Evolutionary conservation across 495 filamentous ascomycete species (phyloP).

Genomic region (Xylaria palmicola): DNA sequence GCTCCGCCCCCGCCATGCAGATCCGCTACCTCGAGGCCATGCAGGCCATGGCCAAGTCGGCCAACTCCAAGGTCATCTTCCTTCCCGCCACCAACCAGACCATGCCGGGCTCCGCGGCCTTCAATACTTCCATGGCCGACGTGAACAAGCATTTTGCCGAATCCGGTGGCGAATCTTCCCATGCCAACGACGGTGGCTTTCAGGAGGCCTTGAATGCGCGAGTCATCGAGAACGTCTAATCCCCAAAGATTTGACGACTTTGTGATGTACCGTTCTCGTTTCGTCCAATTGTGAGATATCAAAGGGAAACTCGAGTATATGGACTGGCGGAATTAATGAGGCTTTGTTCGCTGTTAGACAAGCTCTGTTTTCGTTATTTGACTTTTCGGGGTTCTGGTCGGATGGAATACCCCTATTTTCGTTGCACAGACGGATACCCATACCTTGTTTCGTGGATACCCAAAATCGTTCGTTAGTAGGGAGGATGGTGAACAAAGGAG

Average conservation of each 20-base stretch:
- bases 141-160: conserved; percentile 25
- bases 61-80: conserved; percentile 97
- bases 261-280: background rate
- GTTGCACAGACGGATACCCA: conserved; percentile 14
- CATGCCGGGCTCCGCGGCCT: conserved; percentile 52
- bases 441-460: conserved; percentile 15
- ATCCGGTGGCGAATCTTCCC: conserved; percentile 24
- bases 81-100: conserved; percentile 66
- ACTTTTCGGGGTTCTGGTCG: background rate
- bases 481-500: conserved; percentile 1
- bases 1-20: conserved; percentile 94
- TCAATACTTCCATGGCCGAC: conserved; percentile 32
- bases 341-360: background rate
- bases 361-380: background rate
- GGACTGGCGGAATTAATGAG: no score
- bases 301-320: no score
- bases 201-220: conserved; percentile 81
- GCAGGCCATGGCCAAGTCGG: conserved; percentile 96
- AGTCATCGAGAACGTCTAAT: conserved; percentile 84
- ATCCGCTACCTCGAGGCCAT: conserved; percentile 99
- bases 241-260: background rate
- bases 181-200: conserved; percentile 63
- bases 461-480: conserved; percentile 10
- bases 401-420: conserved; percentile 15
- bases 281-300: background rate